Evolutionary conservation across 345 rosid species (phyloP).

Genomic region (Moricandia arvensis): DNA sequence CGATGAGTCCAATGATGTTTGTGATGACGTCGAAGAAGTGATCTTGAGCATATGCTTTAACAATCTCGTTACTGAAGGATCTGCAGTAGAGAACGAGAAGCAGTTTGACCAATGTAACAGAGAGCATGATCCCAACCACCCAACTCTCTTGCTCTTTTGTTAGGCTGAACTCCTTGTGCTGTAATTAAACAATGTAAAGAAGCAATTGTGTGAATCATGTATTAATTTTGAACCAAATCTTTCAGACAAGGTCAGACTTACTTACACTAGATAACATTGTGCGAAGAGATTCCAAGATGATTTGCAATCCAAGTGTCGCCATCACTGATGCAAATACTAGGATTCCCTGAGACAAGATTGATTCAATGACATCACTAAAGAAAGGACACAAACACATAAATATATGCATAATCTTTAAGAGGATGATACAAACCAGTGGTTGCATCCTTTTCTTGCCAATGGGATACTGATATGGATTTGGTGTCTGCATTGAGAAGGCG

Average conservation of each 20-base stretch:
- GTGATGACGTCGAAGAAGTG: constrained; percentile 97
- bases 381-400: not conserved
- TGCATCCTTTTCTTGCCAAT: constrained; percentile 99
- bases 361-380: not conserved
- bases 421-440: constrained; percentile 66
- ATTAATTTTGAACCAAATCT: not conserved
- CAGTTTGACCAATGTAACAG: constrained; percentile 81
- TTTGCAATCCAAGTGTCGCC: constrained; percentile 99
- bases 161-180: constrained; percentile 72
- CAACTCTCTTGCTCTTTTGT: constrained; percentile 74
- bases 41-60: constrained; percentile 96
- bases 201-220: constrained; percentile 16
- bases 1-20: constrained; percentile 85
- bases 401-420: not conserved
- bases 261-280: constrained; percentile 75
- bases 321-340: constrained; percentile 99
- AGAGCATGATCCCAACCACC: constrained; percentile 96
- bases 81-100: constrained; percentile 75
- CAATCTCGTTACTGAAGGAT: constrained; percentile 79
- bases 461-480: constrained; percentile 92
- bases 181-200: constrained; percentile 12
- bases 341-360: constrained; percentile 68
- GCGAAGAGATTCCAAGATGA: constrained; percentile 85
- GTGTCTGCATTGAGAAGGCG: constrained; percentile 97
- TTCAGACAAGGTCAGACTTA: constrained; percentile 19